A percentile compares a stretch with the other conserved stretches of the same genome.
phyloP scores from a whole-genome alignment of 2,329 filamentous ascomycete genomes.

The Aspergillus vadensis region DNA sequence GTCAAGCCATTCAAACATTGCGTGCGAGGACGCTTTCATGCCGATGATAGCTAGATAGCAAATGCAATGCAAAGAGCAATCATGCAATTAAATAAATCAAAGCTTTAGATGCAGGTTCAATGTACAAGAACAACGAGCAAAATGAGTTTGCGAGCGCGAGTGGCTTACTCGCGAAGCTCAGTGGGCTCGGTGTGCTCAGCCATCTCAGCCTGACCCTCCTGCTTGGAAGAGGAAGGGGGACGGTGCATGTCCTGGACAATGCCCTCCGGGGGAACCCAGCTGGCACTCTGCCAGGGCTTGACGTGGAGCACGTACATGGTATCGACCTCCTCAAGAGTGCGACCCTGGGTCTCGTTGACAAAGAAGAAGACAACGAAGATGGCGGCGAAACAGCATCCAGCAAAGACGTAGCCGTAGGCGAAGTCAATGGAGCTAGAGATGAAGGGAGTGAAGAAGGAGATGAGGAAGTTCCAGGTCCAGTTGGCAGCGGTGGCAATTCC shows the following conservation, averaged over 20 bases:
- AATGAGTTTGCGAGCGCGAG: background rate
- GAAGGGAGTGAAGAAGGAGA: slow-evolving; percentile 79
- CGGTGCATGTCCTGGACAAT: slow-evolving; percentile 33
- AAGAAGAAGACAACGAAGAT: slow-evolving; percentile 74
- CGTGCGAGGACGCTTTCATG: slow-evolving; percentile 5
- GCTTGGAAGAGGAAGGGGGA: slow-evolving; percentile 15
- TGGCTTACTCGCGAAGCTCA: slow-evolving; percentile 24
- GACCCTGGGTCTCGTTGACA: slow-evolving; percentile 71
- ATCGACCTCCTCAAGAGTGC: slow-evolving; percentile 77
- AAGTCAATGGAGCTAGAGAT: slow-evolving; percentile 73
- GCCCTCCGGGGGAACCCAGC: slow-evolving; percentile 47
- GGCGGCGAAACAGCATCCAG: slow-evolving; percentile 68
- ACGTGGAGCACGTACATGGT: slow-evolving; percentile 72
- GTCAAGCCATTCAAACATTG: slow-evolving; percentile 4
- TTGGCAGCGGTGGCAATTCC: slow-evolving; percentile 76
- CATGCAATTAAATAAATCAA: slow-evolving; percentile 7
- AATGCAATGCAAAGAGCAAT: slow-evolving; percentile 1
- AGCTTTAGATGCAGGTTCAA: slow-evolving; percentile 3
- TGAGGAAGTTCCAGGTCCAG: slow-evolving; percentile 75
- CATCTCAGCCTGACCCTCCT: slow-evolving; percentile 10
- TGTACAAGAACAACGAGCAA: background rate
- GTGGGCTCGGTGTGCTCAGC: slow-evolving; percentile 24
- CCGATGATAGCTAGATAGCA: background rate
- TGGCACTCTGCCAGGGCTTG: slow-evolving; percentile 62
- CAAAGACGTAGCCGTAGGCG: slow-evolving; percentile 77